These are phyloP conservation scores for Geoglossum cookeanum DNA, from an alignment of 2,329 filamentous ascomycete species.

Conservation along the genomic window DNA sequence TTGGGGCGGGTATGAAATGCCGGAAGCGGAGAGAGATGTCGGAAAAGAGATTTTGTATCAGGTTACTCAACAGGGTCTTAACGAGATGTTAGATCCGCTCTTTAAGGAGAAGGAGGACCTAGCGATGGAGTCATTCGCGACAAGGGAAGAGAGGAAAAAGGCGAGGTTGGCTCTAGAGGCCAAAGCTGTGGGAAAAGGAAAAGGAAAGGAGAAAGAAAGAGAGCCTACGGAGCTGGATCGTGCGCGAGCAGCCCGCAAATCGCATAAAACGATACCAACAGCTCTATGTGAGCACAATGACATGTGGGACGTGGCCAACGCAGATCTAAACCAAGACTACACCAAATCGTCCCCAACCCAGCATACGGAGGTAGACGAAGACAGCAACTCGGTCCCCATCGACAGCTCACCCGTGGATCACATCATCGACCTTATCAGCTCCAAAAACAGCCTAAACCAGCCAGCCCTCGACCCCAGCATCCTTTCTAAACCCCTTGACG, in stretches of 20 bases:
- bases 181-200: conserved; percentile 11
- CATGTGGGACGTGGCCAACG: not conserved
- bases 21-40: conserved; percentile 61
- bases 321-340: not conserved
- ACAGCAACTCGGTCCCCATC: not conserved
- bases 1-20: conserved; percentile 62
- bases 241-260: not conserved
- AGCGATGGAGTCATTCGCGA: conserved; percentile 46
- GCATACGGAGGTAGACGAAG: not conserved
- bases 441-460: not conserved
- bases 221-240: not conserved
- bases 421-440: not conserved
- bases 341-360: not conserved
- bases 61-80: conserved; percentile 79
- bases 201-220: not conserved
- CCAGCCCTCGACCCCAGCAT: not conserved
- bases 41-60: conserved; percentile 83
- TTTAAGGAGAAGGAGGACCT: conserved; percentile 68
- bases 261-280: not conserved
- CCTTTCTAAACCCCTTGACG: not conserved
- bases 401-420: not conserved
- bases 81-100: conserved; percentile 72
- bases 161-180: conserved; percentile 25
- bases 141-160: conserved; percentile 39
- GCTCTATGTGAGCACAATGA: not conserved